Base-by-base conservation (phyloP, 2,329 filamentous ascomycete genomes). In the Saccharata proteae region DNA sequence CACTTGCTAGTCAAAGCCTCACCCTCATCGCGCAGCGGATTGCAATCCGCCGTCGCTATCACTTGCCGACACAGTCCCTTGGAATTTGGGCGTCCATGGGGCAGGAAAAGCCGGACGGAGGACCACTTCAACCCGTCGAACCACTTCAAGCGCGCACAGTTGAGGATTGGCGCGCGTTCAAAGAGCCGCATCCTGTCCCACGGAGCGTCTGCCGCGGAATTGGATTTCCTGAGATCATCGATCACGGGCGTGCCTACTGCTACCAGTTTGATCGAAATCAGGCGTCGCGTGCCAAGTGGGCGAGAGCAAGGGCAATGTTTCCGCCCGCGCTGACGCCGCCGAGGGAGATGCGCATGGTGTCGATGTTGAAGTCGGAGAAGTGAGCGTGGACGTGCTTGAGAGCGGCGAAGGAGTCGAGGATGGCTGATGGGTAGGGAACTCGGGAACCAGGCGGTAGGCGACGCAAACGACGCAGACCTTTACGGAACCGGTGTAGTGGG, bases 101-200 rank as follows among this genome's bases (percentile, higher is more conserved):
- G 13, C 21, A 9, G 5, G 16, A 16, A 11, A 29, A 29, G 17
- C 27, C 19, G 1, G n/a, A 29, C n/a, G 3, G 27, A 29, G 9
- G 27, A 8, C 27, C 27, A 29, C n/a, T 29, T 29, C 16, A 29
- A 13, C n/a, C 21, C 16, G n/a, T 29, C 27, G 7, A 29, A 29
- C n/a, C 21, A 6, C 17, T 29, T 29, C 4, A 29, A 7, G n/a
- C 21, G 19, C 27, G 19, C 10, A 16, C 16, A 29, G n/a, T 29
- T 29, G 10, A 21, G 27, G 2, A 19, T 29, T 7, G 27, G 27
- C 6, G 27, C 27, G 6, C 19, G 27, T 12, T 6, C 27, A 16
- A 29, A 20, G 12, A 20, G 17, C 3, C 27, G 17, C 15, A 14
- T 19, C 13, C 17, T 20, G 4, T n/a, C n/a, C 8, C 19, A 21